A percentile compares a stretch with the other conserved stretches of the same genome.
phyloP scores from a whole-genome alignment of 345 rosid species.

The Brassica juncea region DNA sequence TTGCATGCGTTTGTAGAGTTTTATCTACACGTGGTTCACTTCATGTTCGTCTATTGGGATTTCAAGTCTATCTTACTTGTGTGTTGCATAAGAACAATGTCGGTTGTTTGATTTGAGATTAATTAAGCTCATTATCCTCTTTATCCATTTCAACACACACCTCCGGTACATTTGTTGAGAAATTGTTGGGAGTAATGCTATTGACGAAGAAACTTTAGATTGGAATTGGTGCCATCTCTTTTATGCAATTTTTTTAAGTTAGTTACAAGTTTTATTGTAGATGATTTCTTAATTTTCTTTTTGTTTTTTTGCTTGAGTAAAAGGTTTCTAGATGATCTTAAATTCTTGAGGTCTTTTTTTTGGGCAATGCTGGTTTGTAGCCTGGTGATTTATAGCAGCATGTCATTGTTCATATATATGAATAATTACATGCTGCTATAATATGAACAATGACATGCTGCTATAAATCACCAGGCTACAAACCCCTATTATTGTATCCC shows the following conservation, averaged over 20 bases:
- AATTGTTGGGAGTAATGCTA: not conserved
- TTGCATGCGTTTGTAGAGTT: constrained; percentile 29
- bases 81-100: not conserved
- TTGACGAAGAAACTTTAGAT: not conserved
- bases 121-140: not conserved
- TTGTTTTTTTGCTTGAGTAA: not conserved
- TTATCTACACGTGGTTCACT: constrained; percentile 33
- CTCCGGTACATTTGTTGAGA: not conserved
- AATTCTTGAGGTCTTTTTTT: too few species aligned
- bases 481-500: not conserved
- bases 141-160: not conserved
- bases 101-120: not conserved
- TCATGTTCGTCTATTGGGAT: constrained; percentile 7
- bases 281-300: not conserved
- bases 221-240: not conserved
- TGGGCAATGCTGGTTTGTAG: too few species aligned
- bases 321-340: not conserved
- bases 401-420: not conserved
- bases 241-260: not conserved
- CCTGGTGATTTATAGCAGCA: too few species aligned
- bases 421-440: not conserved
- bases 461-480: not conserved
- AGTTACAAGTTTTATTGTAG: not conserved
- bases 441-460: not conserved
- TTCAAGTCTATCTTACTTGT: not conserved